Percentiles rank a stretch among this genome's conserved stretches.
These are phyloP conservation scores for Logfia minima DNA, from an alignment of 129 eudicot genomes.

Conservation along the genomic window DNA sequence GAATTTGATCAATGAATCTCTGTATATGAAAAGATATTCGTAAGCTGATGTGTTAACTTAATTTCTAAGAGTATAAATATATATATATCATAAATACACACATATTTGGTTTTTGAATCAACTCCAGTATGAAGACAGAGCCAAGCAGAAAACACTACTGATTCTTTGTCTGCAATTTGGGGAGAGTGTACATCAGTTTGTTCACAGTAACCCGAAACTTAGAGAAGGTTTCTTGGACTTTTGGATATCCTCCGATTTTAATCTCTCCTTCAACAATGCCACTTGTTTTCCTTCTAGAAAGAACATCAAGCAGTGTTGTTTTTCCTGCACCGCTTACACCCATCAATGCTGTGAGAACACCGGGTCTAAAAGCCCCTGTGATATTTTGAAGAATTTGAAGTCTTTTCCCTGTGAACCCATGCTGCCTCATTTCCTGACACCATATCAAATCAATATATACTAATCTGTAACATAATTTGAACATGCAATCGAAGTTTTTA, in stretches of 20 bases:
- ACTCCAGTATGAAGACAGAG: constrained; percentile 73
- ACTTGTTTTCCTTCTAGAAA: constrained; percentile 74
- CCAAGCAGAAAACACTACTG: constrained; percentile 78
- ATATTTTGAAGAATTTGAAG: constrained; percentile 65
- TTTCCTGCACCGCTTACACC: constrained; percentile 93
- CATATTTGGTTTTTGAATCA: constrained; percentile 61
- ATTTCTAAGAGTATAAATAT: neutral
- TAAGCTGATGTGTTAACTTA: neutral
- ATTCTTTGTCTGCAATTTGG: constrained; percentile 74
- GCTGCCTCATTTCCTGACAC: constrained; percentile 65
- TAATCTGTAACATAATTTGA: neutral
- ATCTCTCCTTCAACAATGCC: constrained; percentile 69
- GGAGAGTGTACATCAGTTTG: constrained; percentile 90
- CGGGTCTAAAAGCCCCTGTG: constrained; percentile 75
- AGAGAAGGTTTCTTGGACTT: constrained; percentile 73
- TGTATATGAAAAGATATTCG: neutral
- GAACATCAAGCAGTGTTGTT: constrained; percentile 91
- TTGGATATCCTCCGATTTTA: constrained; percentile 65
- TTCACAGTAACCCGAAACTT: constrained; percentile 85
- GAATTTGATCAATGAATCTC: constrained; percentile 23
- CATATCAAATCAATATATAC: neutral
- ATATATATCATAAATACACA: constrained; percentile 10
- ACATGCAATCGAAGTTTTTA: neutral
- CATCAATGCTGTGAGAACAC: constrained; percentile 85
- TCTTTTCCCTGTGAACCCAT: constrained; percentile 50